Base-by-base conservation (phyloP, 2,329 filamentous ascomycete species). In the Venturiaceae sp. region DNA sequence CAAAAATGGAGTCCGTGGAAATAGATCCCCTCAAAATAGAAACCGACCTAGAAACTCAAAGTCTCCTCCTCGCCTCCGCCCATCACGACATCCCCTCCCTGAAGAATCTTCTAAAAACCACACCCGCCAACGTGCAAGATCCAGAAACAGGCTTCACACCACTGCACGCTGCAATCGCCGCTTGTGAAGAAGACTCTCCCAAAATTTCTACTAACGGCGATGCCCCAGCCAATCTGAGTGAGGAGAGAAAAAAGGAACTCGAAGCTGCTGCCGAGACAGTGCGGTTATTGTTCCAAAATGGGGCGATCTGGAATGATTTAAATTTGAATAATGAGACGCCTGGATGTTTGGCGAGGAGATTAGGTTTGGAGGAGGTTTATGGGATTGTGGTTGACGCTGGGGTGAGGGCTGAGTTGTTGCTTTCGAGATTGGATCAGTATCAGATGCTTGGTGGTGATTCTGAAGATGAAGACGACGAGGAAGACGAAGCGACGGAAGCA, bases 301-400 rank as follows among this genome's bases (percentile, higher is more conserved):
- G 94, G 33, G 94, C 90, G 11, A 96, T 97, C 65, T 99, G 94
- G 94, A 99, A 99, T 74, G 92, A 96, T 70, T 77, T 97, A 58
- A 90, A 97, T 71, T 75, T 78, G 64, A 86, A 89, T 65, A 82
- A 90, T 66, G 92, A 97, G 77, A 97, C 94, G 3, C 91, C 94
- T 0, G 94, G 91, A 7, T 97, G 92, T 70, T 76, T 96, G 46
- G 94, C 94, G 8, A 78, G 80, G 30, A 70, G 83, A 50, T 64
- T 96, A 26, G 86, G 87, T 0, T 76, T 88, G 65, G 79, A 73
- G 57, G 80, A 83, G 54, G 74, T 96, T 36, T 97, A 99, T 69
- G 82, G 87, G 41, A 72, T 91, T 59, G 89, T 92, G 69, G 88
- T 97, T 7, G 88, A 92, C 68, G 92, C 92, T 2, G 94, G 94